Percentiles rank a stretch among this genome's conserved stretches.
Evolutionary conservation across 768 basidiomycete species (phyloP).

Genomic region (Phaeotremella skinneri): DNA sequence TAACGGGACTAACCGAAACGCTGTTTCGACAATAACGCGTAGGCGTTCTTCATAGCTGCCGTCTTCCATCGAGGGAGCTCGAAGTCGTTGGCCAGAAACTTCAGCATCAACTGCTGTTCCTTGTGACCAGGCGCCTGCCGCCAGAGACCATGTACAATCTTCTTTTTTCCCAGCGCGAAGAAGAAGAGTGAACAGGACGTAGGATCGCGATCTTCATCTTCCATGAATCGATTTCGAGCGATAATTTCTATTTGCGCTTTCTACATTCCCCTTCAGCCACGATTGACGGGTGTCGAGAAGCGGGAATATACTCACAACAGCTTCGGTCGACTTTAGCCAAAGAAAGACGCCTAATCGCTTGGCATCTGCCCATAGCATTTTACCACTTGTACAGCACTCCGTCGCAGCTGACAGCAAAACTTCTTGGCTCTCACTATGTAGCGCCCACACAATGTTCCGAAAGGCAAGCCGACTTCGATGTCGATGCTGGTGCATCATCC

Average conservation of each 20-base stretch:
- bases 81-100: constrained; percentile 90
- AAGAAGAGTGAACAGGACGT: constrained; percentile 85
- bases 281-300: background rate
- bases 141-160: constrained; percentile 93
- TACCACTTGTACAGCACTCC: constrained; percentile 66
- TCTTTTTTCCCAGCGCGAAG: constrained; percentile 88
- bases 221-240: constrained; percentile 90
- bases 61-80: constrained; percentile 77
- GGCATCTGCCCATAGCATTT: constrained; percentile 88
- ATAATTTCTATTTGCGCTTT: constrained; percentile 71
- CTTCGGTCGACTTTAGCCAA: constrained; percentile 78
- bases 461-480: constrained; percentile 38
- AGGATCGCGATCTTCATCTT: constrained; percentile 81
- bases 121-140: constrained; percentile 90
- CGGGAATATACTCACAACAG: constrained; percentile 60
- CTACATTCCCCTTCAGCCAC: constrained; percentile 13
- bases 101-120: constrained; percentile 84
- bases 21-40: constrained; percentile 81
- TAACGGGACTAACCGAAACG: constrained; percentile 68
- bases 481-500: background rate
- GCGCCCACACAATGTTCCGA: constrained; percentile 96
- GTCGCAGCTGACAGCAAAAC: constrained; percentile 70
- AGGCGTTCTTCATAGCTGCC: constrained; percentile 95
- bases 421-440: constrained; percentile 90
- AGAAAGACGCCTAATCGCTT: constrained; percentile 78